Evolutionary conservation across 352 stramenopile genomes (phyloP), one percentile per base, ranked within the genome.

Genomic region (Pythium dissotocum): DNA sequence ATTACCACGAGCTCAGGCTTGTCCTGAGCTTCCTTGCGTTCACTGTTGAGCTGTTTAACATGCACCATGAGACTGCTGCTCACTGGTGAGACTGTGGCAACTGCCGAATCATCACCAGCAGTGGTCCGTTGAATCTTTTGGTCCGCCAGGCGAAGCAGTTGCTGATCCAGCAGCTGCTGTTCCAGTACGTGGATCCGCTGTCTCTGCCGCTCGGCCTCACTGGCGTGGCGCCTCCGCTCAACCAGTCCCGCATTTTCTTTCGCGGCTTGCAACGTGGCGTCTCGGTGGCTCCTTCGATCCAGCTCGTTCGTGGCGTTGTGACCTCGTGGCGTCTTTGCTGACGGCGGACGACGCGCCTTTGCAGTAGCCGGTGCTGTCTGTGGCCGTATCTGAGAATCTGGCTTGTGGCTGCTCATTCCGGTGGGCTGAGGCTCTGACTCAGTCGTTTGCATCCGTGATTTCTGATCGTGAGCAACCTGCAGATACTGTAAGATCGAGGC

Each of bases 131-230:
- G 53, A 4, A 10, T 14, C 30, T 65, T 49, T 40, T 64, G 53
- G 54, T 67, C 61, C 0, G 40, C 26, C 48, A 88, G 33, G 26
- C 76, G 58, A 33, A 80, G 63, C 60, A 87, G 52, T 54, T 80
- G 84, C 65, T 88, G 77, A 55, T 90, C 83, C 54, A 87, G 56
- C 36, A 92, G 71, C 63, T 92, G 82, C 64, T 92, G 80, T 69
- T 90, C 72, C 12, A 91, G 67, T 28, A 90, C 72, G 16, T 73
- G 65, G 32, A 91, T 81, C 26, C 81, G 79, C 61, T 88, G 75
- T 21, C 80, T 77, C 42, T 90, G 78, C 1, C 81, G 78, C 36
- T 75, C 52, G 18, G 73, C 51, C 32, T 80, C 46, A 35, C 54
- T 56, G 49, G 58, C 66, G 1, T 46, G 8, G 1, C 18, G 52